Conservation (phyloP, 257 asterid species). For the Eucommia ulmoides region DNA sequence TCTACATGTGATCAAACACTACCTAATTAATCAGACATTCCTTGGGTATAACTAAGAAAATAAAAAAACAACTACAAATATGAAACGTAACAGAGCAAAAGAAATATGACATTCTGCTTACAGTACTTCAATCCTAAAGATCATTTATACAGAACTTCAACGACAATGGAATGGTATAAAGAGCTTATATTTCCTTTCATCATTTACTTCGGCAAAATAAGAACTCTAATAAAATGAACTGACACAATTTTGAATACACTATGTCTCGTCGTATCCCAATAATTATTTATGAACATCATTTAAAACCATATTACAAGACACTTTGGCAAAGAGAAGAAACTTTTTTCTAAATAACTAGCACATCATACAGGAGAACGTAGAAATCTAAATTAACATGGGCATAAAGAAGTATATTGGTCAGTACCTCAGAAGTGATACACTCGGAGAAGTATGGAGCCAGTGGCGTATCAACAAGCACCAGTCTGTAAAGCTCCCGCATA, state of each 20-base stretch:
- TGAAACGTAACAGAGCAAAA: too few relatives aligned
- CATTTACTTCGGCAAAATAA: neutral
- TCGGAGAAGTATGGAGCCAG: conserved; percentile 93
- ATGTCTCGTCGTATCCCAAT: neutral
- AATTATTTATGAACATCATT: neutral
- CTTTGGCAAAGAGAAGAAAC: neutral
- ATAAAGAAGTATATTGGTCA: conserved; percentile 4
- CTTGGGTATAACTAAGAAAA: too few relatives aligned
- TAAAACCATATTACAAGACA: neutral
- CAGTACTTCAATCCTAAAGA: too few relatives aligned
- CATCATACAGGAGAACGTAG: too few relatives aligned
- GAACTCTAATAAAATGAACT: neutral
- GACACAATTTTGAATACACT: neutral
- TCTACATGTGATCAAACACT: too few relatives aligned
- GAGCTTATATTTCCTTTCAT: neutral
- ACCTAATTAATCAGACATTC: too few relatives aligned
- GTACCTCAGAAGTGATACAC: conserved; percentile 89
- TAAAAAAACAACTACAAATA: too few relatives aligned
- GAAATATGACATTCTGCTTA: neutral
- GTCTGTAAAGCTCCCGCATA: conserved; percentile 89
- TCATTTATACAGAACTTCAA: neutral
- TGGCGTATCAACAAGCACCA: conserved; percentile 93
- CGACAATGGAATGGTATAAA: neutral
- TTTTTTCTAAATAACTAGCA: too few relatives aligned
- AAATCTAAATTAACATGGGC: too few relatives aligned